A percentile compares a stretch with the other conserved stretches of the same genome.
phyloP scores from a whole-genome alignment of 176 grass and related monocot genomes.

The Rhynchospora pubera region DNA sequence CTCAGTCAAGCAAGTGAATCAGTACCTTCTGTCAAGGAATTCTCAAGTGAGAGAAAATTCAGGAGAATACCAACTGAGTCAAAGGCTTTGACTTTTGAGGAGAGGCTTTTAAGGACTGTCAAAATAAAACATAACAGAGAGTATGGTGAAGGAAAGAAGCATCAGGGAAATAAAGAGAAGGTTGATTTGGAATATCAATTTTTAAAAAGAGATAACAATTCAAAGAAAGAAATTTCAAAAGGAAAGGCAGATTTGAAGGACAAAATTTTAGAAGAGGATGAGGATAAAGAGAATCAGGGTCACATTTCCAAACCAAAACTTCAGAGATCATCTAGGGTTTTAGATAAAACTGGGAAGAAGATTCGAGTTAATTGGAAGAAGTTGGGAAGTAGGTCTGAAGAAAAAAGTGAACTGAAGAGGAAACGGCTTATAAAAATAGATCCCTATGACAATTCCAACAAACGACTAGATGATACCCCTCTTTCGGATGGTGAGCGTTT shows the following conservation, averaged over 20 bases:
- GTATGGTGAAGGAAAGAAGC: slow-evolving; percentile 8
- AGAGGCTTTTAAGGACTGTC: slow-evolving; percentile 8
- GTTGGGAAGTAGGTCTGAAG: slow-evolving; percentile 31
- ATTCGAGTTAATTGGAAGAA: slow-evolving; percentile 48
- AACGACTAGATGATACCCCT: slow-evolving; percentile 67
- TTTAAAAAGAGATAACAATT: slow-evolving; percentile 7
- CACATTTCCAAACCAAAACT: slow-evolving; percentile 36
- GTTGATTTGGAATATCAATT: slow-evolving; percentile 9
- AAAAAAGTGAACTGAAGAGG: slow-evolving; percentile 48
- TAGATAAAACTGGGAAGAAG: slow-evolving; percentile 73
- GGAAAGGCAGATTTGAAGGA: neutral
- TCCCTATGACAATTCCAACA: slow-evolving; percentile 78
- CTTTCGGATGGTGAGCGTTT: slow-evolving; percentile 28
- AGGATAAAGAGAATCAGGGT: slow-evolving; percentile 26
- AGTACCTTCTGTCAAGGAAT: slow-evolving; percentile 6
- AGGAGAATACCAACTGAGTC: slow-evolving; percentile 11
- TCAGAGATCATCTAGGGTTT: slow-evolving; percentile 38
- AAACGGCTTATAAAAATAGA: slow-evolving; percentile 73
- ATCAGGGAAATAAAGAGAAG: slow-evolving; percentile 26
- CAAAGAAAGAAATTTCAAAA: neutral
- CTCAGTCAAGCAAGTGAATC: neutral
- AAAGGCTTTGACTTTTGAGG: slow-evolving; percentile 6
- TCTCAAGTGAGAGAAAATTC: slow-evolving; percentile 11
- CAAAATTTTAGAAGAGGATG: slow-evolving; percentile 18
- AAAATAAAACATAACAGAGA: slow-evolving; percentile 25